Evolutionary conservation across 2,329 filamentous ascomycete genomes (phyloP), one percentile per base, ranked within the genome.

Genomic region (Trichoderma koningii): DNA sequence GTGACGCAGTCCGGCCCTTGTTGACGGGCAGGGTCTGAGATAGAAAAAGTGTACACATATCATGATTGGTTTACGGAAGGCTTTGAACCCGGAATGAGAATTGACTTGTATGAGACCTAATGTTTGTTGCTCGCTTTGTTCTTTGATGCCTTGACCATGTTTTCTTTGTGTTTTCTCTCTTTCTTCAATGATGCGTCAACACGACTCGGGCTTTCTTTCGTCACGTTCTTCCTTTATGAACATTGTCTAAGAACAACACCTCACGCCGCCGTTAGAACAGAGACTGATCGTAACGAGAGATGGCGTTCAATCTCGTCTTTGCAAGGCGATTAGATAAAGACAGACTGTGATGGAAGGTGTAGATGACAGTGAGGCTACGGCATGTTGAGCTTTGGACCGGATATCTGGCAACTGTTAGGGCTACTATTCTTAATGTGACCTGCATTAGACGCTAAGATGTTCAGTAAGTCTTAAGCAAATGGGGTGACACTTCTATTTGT

Each of bases 21-120:
- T 34, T 10, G 30, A 44, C 30, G 56, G 44, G 34, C 52, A 64
- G 67, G 64, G 68, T 69, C 67, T 62, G 71, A 74, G 75, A 71
- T 71, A 71, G 72, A 75, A 61, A 66, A 76, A 74, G 71, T 79
- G 77, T 79, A 78, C 74, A 79, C 78, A 78, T 76, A 74, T 73
- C 73, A 74, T 76, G 75, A 76, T 74, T 67, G 73, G 73, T 72
- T 70, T 71, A 74, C 71, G 73, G 69, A 69, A 70, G 68, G 67
- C 65, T 69, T 63, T 47, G 38, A 55, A 55, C 53, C 23, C 42
- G 68, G 69, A 70, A 73, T 71, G 76, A 73, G 52, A 72, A 72
- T 72, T 69, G 70, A 70, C 72, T 71, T 70, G 68, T 68, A 71
- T 69, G 67, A 69, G 68, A 55, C 50, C 45, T 41, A 47, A 47